A percentile compares a stretch with the other conserved stretches of the same genome.
phyloP scores from a whole-genome alignment of 2,329 filamentous ascomycete genomes.

The Alternaria sp. region DNA sequence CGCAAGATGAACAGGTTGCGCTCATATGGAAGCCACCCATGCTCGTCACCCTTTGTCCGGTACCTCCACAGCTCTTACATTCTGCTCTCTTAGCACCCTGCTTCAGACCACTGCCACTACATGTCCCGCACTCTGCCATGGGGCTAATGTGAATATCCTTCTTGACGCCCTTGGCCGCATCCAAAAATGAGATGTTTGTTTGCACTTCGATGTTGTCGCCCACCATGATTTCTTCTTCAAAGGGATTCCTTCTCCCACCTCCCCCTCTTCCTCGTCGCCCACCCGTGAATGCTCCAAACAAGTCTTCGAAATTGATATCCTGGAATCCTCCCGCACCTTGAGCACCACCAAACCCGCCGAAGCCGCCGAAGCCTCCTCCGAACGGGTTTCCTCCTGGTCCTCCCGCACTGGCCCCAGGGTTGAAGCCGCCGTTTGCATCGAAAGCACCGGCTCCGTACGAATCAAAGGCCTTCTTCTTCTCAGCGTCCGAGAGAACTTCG shows the following conservation, averaged over 20 bases:
- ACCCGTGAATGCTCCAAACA: conserved; percentile 87
- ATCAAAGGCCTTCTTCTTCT: conserved; percentile 93
- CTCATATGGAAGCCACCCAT: conserved; percentile 98
- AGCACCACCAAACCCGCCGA: conserved; percentile 49
- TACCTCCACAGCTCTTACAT: conserved; percentile 85
- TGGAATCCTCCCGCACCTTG: conserved; percentile 71
- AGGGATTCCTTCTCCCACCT: conserved; percentile 69
- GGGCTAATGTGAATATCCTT: conserved; percentile 91
- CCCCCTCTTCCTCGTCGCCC: conserved; percentile 59
- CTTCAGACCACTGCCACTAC: conserved; percentile 85
- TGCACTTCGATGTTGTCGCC: conserved; percentile 97
- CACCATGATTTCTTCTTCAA: conserved; percentile 83
- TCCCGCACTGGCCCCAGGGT: conserved; percentile 72
- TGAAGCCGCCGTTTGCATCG: conserved; percentile 75
- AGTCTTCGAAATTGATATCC: conserved; percentile 94
- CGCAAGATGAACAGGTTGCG: conserved; percentile 83
- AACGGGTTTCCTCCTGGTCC: conserved; percentile 72
- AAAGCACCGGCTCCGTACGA: conserved; percentile 85
- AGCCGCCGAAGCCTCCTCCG: conserved; percentile 58
- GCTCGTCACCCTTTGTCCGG: conserved; percentile 85
- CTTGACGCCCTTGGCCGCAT: conserved; percentile 88
- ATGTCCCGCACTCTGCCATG: conserved; percentile 81
- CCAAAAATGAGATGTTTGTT: conserved; percentile 92
- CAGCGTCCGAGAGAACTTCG: conserved; percentile 88
- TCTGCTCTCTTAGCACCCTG: conserved; percentile 74